phyloP scores from a whole-genome alignment of 192 early-diverging fungal genomes.

The Gaertneriomyces sp. region DNA sequence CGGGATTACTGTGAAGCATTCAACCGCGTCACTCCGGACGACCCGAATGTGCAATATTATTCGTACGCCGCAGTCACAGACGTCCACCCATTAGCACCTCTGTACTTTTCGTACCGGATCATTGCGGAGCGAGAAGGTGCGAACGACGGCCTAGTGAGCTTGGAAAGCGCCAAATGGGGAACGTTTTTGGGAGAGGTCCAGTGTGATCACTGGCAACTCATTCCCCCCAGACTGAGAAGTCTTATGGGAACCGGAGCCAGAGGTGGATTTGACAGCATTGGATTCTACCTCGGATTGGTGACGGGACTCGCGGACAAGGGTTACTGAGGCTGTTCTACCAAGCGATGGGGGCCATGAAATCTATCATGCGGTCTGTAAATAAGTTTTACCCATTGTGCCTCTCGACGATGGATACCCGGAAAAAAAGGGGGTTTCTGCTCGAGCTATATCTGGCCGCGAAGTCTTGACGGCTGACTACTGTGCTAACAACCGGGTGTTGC shows the following conservation, averaged over 20 bases:
- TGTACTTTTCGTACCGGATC: slow-evolving; percentile 75
- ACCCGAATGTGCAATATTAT: slow-evolving; percentile 72
- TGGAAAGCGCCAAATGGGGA: slow-evolving; percentile 84
- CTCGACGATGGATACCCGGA: too few relatives aligned
- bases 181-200: slow-evolving; percentile 72
- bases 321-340: slow-evolving; percentile 32
- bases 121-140: slow-evolving; percentile 75
- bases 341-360: too few relatives aligned
- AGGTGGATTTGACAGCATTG: slow-evolving; percentile 62
- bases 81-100: slow-evolving; percentile 64
- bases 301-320: slow-evolving; percentile 65
- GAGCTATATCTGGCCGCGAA: too few relatives aligned
- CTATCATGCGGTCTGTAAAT: too few relatives aligned
- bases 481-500: too few relatives aligned
- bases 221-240: slow-evolving; percentile 39
- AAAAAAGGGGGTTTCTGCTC: too few relatives aligned
- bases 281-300: slow-evolving; percentile 69
- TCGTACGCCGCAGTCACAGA: slow-evolving; percentile 58
- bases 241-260: not conserved
- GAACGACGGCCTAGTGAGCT: slow-evolving; percentile 90
- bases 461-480: too few relatives aligned
- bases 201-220: slow-evolving; percentile 90
- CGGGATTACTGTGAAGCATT: slow-evolving; percentile 83
- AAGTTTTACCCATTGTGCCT: too few relatives aligned
- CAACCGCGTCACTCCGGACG: slow-evolving; percentile 82